Conservation (phyloP, 371 early-diverging fungal species). For the Mucor ambiguus region DNA sequence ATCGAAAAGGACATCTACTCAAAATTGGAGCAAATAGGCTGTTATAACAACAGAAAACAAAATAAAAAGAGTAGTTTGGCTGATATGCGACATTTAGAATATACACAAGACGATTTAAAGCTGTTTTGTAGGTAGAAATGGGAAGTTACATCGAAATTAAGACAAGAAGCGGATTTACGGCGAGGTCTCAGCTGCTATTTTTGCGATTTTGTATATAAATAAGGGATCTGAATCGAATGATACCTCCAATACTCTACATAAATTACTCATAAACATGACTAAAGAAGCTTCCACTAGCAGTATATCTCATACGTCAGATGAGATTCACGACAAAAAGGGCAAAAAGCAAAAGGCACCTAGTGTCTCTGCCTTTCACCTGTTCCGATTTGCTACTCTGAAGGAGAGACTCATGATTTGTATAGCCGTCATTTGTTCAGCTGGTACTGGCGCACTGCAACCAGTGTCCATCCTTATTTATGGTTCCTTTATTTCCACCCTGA, state of each 20-base stretch:
- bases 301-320: neutral
- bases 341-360: conserved; percentile 20
- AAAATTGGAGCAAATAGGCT: neutral
- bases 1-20: neutral
- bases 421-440: conserved; percentile 28
- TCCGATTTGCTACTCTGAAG: conserved; percentile 34
- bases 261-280: neutral
- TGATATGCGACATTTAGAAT: neutral
- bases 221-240: neutral
- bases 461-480: conserved; percentile 42
- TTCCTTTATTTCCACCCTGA: conserved; percentile 20
- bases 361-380: conserved; percentile 33
- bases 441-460: conserved; percentile 41
- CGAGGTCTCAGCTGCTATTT: neutral
- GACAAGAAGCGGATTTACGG: neutral
- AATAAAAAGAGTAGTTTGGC: neutral
- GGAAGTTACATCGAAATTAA: neutral
- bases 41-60: neutral
- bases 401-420: conserved; percentile 30
- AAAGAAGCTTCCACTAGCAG: neutral
- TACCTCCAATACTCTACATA: neutral
- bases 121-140: neutral
- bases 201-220: neutral
- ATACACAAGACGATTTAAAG: neutral
- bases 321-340: neutral